Evolutionary conservation across 805 yeast genomes (phyloP).

Genomic region (Komagataella ulmi): DNA sequence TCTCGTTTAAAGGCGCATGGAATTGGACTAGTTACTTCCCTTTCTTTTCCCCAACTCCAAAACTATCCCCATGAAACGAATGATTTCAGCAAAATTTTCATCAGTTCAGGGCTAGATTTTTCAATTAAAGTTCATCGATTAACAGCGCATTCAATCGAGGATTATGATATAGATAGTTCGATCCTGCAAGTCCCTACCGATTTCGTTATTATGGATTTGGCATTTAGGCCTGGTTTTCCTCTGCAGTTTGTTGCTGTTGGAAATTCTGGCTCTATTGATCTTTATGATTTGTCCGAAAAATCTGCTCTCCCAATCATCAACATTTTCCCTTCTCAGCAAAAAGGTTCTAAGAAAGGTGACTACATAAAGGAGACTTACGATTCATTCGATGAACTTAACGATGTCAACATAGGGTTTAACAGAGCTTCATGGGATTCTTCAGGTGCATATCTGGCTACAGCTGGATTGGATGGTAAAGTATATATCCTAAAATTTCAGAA

Average conservation of each 20-base stretch:
- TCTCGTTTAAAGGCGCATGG: constrained; percentile 17
- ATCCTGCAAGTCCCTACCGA: constrained; percentile 10
- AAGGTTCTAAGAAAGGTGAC: neutral
- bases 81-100: constrained; percentile 5
- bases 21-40: constrained; percentile 18
- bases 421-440: constrained; percentile 2
- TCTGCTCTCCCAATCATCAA: constrained; percentile 14
- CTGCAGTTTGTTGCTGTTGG: constrained; percentile 20
- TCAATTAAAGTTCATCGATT: constrained; percentile 11
- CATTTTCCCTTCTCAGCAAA: constrained; percentile 10
- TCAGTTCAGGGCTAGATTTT: constrained; percentile 23
- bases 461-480: constrained; percentile 13
- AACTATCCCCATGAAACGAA: constrained; percentile 8
- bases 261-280: constrained; percentile 16
- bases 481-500: constrained; percentile 3
- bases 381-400: constrained; percentile 6
- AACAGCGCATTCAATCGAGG: neutral
- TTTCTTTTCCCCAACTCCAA: constrained; percentile 11
- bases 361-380: constrained; percentile 1
- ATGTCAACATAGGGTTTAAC: constrained; percentile 2
- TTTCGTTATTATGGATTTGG: constrained; percentile 19
- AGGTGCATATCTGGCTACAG: constrained; percentile 6
- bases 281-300: constrained; percentile 23
- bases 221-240: constrained; percentile 20
- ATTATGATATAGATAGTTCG: constrained; percentile 4